Conservation (phyloP, 352 stramenopile genomes). For the Globisporangium echinulatum region DNA sequence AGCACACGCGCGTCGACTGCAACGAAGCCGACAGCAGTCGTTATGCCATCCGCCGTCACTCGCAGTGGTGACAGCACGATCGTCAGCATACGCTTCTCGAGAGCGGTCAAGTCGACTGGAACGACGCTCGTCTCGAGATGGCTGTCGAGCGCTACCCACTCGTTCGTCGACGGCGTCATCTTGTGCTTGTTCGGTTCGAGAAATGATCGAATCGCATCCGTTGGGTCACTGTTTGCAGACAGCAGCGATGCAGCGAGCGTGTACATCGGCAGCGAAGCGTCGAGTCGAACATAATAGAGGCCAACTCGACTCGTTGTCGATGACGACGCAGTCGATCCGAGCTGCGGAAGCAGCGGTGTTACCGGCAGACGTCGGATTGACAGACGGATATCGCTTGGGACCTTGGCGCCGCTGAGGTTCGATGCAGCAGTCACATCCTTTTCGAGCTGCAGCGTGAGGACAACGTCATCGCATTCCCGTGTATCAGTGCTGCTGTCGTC, state of each 20-base stretch:
- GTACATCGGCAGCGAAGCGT: neutral
- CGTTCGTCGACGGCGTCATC: neutral
- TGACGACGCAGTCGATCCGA: neutral
- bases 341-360: neutral
- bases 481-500: neutral
- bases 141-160: neutral
- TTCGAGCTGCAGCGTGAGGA: slow-evolving; percentile 6
- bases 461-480: neutral
- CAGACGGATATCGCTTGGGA: slow-evolving; percentile 1
- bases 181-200: neutral
- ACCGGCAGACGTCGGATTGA: neutral
- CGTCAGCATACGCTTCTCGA: slow-evolving; percentile 3
- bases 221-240: neutral
- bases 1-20: neutral
- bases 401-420: neutral
- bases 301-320: neutral
- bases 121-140: neutral
- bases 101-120: neutral
- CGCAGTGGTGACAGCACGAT: neutral
- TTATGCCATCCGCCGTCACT: too few species aligned
- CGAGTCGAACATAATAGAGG: slow-evolving; percentile 4
- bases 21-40: neutral
- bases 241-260: neutral
- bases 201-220: neutral
- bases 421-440: neutral